Conservation (phyloP, 371 early-diverging fungal genomes). For the Blakeslea trispora region DNA sequence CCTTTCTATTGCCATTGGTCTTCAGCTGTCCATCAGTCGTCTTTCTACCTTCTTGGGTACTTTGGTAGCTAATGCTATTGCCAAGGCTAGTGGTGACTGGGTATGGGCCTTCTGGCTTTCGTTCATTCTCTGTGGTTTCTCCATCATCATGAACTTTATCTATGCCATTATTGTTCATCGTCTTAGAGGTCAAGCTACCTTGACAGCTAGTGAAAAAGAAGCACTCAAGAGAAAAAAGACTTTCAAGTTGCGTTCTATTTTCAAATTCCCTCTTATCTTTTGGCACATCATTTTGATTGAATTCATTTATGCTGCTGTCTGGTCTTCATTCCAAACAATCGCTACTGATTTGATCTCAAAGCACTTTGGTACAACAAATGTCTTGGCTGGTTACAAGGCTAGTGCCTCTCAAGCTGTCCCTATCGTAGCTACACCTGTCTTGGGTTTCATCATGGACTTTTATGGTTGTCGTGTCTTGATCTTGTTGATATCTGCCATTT, state of each 20-base stretch:
- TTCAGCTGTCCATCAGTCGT: constrained; percentile 67
- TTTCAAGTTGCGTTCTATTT: constrained; percentile 29
- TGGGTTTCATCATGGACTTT: constrained; percentile 62
- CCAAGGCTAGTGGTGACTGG: constrained; percentile 34
- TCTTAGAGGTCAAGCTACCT: constrained; percentile 20
- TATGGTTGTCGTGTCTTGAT: constrained; percentile 43
- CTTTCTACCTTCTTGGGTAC: constrained; percentile 49
- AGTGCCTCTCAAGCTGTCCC: constrained; percentile 67
- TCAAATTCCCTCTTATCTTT: constrained; percentile 42
- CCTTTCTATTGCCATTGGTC: constrained; percentile 60
- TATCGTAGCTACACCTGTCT: constrained; percentile 63
- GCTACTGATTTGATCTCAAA: constrained; percentile 40
- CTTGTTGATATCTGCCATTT: constrained; percentile 27
- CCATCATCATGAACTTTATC: constrained; percentile 59
- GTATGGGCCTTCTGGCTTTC: constrained; percentile 47
- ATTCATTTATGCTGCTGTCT: constrained; percentile 47
- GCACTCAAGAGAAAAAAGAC: constrained; percentile 17
- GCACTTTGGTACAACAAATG: constrained; percentile 33
- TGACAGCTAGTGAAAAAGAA: constrained; percentile 17
- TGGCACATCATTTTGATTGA: constrained; percentile 45
- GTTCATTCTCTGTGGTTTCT: constrained; percentile 43
- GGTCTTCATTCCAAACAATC: constrained; percentile 53
- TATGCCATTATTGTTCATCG: constrained; percentile 40
- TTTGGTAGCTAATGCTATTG: constrained; percentile 35
- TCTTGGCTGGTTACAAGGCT: constrained; percentile 50